Conservation (phyloP, 495 filamentous ascomycete genomes). For the Podospora tetraspora region DNA sequence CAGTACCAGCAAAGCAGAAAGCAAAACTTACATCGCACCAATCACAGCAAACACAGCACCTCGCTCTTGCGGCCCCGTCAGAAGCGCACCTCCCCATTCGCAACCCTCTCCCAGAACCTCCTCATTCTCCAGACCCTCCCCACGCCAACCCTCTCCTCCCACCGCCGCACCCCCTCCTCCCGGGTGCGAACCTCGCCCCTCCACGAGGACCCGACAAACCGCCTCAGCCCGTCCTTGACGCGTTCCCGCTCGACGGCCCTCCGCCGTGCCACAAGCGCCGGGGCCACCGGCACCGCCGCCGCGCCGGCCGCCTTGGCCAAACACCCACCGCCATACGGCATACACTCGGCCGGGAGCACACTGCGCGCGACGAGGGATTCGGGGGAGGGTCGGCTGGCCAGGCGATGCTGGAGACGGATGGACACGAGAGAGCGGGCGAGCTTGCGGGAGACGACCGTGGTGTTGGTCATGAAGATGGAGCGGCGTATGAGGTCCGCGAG, state of each 20-base stretch:
- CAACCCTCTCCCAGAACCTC: constrained; percentile 49
- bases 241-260: constrained; percentile 49
- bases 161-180: constrained; percentile 34
- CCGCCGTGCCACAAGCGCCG: constrained; percentile 35
- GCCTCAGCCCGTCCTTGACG: constrained; percentile 49
- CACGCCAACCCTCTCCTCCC: constrained; percentile 40
- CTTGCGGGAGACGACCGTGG: constrained; percentile 47
- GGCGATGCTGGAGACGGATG: constrained; percentile 42
- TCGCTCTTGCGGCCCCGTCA: not conserved
- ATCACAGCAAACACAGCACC: not conserved
- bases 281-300: constrained; percentile 18
- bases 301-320: not conserved
- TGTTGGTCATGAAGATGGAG: constrained; percentile 56
- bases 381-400: constrained; percentile 40
- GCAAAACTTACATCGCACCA: not conserved
- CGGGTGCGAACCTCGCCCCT: constrained; percentile 36
- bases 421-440: constrained; percentile 48
- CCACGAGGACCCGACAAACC: constrained; percentile 47
- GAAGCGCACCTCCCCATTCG: constrained; percentile 16
- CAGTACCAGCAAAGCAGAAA: not conserved
- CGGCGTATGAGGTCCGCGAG: constrained; percentile 46
- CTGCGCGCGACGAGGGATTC: constrained; percentile 41
- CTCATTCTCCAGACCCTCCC: constrained; percentile 48
- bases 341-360: constrained; percentile 43
- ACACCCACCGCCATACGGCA: constrained; percentile 18